Evolutionary conservation across 2,329 filamentous ascomycete species (phyloP).

Genomic region (Delphinella strobiligena): DNA sequence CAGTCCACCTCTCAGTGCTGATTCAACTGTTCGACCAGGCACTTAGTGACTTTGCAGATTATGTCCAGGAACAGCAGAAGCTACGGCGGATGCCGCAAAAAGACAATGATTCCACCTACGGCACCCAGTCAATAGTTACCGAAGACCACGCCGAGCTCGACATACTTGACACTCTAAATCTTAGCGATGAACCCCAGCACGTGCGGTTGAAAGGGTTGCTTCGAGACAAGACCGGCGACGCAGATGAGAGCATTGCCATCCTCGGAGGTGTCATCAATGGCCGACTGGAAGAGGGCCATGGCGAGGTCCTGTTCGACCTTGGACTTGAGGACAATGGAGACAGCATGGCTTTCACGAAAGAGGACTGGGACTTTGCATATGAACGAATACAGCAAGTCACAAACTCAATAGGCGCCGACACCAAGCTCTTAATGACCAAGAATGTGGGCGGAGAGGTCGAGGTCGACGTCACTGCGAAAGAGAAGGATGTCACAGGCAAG

Average conservation of each 20-base stretch:
- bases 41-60: conserved; percentile 92
- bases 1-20: not conserved
- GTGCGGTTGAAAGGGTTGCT: conserved; percentile 67
- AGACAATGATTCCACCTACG: conserved; percentile 15
- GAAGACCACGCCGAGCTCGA: conserved; percentile 82
- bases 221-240: conserved; percentile 42
- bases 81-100: conserved; percentile 38
- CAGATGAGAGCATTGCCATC: conserved; percentile 48
- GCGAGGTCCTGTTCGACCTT: conserved; percentile 83
- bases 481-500: conserved; percentile 72
- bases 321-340: conserved; percentile 86
- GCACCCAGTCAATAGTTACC: conserved; percentile 16
- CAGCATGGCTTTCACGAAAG: conserved; percentile 61
- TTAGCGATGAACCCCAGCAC: conserved; percentile 56
- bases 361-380: conserved; percentile 65
- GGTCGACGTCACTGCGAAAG: conserved; percentile 52
- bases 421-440: conserved; percentile 73
- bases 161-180: conserved; percentile 67
- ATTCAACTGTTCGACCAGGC: conserved; percentile 42
- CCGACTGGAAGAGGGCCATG: conserved; percentile 69
- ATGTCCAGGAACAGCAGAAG: conserved; percentile 87
- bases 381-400: conserved; percentile 54
- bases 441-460: conserved; percentile 74
- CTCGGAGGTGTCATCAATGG: conserved; percentile 54
- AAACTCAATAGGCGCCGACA: conserved; percentile 56